Percentiles rank a stretch among this genome's conserved stretches.
phyloP scores from a whole-genome alignment of 2,329 filamentous ascomycete species.

The Trichophyton mentagrophytes region DNA sequence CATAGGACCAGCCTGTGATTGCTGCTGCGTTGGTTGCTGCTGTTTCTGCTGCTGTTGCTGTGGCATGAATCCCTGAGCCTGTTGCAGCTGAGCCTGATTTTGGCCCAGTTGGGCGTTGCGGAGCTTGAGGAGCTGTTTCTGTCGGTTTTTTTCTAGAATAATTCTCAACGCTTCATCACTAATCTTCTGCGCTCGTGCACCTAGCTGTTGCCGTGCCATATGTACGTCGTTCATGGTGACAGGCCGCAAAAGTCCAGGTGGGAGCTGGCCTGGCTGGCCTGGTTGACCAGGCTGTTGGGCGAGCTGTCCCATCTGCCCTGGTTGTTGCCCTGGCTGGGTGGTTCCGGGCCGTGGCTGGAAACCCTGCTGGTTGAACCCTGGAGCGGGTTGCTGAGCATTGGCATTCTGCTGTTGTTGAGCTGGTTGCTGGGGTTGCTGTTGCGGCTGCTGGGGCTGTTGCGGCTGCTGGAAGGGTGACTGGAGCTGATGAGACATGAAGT shows the following conservation, averaged over 20 bases:
- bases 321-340: neutral
- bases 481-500: constrained; percentile 14
- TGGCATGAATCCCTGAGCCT: constrained; percentile 15
- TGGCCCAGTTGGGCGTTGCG: constrained; percentile 18
- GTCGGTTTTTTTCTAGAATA: constrained; percentile 24
- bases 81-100: constrained; percentile 16
- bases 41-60: constrained; percentile 17
- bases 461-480: neutral
- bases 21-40: constrained; percentile 3
- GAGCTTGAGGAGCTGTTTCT: constrained; percentile 22
- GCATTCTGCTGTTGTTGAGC: constrained; percentile 2
- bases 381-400: constrained; percentile 11
- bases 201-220: constrained; percentile 25
- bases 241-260: constrained; percentile 18
- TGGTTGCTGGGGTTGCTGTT: neutral
- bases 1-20: constrained; percentile 6
- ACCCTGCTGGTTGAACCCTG: neutral
- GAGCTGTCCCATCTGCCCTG: neutral
- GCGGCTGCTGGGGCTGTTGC: constrained; percentile 4
- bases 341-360: neutral
- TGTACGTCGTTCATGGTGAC: constrained; percentile 27
- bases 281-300: neutral
- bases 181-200: constrained; percentile 22
- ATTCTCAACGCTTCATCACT: constrained; percentile 34
- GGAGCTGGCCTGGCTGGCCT: neutral